Base-by-base conservation (phyloP, 345 rosid species). In the Barbarea vulgaris region DNA sequence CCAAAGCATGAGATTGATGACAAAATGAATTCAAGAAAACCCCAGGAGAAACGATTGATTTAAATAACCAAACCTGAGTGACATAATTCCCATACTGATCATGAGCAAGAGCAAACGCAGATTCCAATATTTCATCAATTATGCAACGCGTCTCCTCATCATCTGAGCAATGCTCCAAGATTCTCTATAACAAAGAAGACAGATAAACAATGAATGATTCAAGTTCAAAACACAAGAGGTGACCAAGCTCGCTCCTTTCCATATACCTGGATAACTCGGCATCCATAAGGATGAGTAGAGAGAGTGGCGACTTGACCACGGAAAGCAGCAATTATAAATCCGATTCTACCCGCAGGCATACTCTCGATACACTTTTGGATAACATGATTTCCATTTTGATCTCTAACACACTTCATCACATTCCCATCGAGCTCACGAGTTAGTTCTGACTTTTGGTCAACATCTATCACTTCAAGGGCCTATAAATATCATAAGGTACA, bases 11-110 rank as follows among this genome's bases (percentile, higher is more conserved):
- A 33, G 46, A 62, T 68, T 63, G 42, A 59, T 42, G 62, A 61
- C 78, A 36, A 51, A 51, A 46, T 46, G 42, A 51, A 59, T 27
- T 17, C 39, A 61, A 41, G 7, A 59, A 24, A 42, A 42, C n/a
- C 18, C 19, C 18, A 36, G 7, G 64, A 33, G 54, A 11, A 44
- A 67, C 57, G 47, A 4, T 64, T 2, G 47, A 58, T 67, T 9
- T 1, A 25, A 30, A 77, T 21, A 71, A 60, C 63, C 83, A 62
- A 52, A 92, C 99, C 99, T 96, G 99, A 46, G 93, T 89, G 56
- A 96, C 98, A 82, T 96, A 96, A 83, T 96, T 96, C 55, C 99
- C 98, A 84, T 96, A 96, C 74, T 89, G 99, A 74, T 96, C 97
- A 70, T 88, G 94, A 77, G 99, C 96, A 82, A 96, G 99, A 75